A percentile compares a stretch with the other conserved stretches of the same genome.
Evolutionary conservation across 768 basidiomycete species (phyloP).

Genomic region (Amanita inopinata): DNA sequence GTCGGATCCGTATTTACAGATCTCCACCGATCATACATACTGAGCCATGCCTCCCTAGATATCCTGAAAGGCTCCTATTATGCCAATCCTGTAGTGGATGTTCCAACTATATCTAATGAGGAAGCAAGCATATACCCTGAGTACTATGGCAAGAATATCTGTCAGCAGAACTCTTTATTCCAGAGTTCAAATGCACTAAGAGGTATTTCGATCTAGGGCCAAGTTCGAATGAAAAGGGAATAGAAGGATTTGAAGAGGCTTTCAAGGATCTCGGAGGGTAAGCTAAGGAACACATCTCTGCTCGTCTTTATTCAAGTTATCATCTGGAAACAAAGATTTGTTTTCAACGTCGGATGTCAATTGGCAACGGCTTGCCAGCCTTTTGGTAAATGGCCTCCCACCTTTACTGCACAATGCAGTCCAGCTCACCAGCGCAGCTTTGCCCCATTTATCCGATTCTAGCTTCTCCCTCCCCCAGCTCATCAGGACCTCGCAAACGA

Average conservation of each 20-base stretch:
- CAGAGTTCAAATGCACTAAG: slow-evolving; percentile 1
- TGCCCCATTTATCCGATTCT: slow-evolving; percentile 54
- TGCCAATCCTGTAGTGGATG: slow-evolving; percentile 72
- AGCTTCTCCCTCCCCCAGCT: slow-evolving; percentile 62
- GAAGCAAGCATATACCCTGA: slow-evolving; percentile 58
- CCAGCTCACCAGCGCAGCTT: slow-evolving; percentile 32
- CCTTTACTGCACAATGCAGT: neutral
- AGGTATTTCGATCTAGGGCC: slow-evolving; percentile 51
- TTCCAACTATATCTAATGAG: slow-evolving; percentile 46
- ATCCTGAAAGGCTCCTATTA: slow-evolving; percentile 90
- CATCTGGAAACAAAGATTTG: too few species aligned
- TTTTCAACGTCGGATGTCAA: slow-evolving; percentile 75
- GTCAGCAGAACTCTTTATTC: slow-evolving; percentile 45
- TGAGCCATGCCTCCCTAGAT: slow-evolving; percentile 31
- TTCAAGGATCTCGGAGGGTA: slow-evolving; percentile 82
- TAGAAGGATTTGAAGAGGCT: slow-evolving; percentile 75
- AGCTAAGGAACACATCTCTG: slow-evolving; percentile 8
- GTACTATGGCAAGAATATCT: slow-evolving; percentile 86
- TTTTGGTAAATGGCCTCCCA: slow-evolving; percentile 48
- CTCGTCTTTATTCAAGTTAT: too few species aligned
- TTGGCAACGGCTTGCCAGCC: slow-evolving; percentile 85
- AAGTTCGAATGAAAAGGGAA: slow-evolving; percentile 35
- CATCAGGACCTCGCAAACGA: slow-evolving; percentile 69
- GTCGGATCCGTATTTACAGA: slow-evolving; percentile 27
- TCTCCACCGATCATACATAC: neutral